These are phyloP conservation scores for Ramicandelaber brevisporus DNA, from an alignment of 192 early-diverging fungal species.

Conservation along the genomic window DNA sequence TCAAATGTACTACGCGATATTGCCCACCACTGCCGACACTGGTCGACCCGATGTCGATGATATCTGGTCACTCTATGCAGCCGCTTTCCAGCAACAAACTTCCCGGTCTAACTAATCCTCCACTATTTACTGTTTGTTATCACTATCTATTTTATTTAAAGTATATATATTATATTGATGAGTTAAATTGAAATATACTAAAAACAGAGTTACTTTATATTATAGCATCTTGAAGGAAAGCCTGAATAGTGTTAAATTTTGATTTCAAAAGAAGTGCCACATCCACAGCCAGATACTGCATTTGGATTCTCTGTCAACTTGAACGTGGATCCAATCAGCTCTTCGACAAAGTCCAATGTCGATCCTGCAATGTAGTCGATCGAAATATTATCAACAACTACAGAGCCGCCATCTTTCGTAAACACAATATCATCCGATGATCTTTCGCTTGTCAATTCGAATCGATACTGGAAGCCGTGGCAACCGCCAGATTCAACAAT, in stretches of 20 bases:
- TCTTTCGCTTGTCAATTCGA: slow-evolving; percentile 22
- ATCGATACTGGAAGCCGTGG: slow-evolving; percentile 40
- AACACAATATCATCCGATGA: slow-evolving; percentile 35
- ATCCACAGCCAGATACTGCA: slow-evolving; percentile 24
- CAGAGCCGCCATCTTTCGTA: slow-evolving; percentile 24
- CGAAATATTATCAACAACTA: slow-evolving; percentile 30
- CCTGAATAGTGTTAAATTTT: no score
- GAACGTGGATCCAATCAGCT: slow-evolving; percentile 38
- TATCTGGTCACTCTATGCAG: no score
- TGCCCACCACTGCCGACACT: no score
- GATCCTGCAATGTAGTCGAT: slow-evolving; percentile 31
- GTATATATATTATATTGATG: no score
- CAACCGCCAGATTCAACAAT: slow-evolving; percentile 44
- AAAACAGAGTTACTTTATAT: no score
- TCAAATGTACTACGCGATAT: slow-evolving; percentile 52
- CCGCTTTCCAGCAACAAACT: no score
- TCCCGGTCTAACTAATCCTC: no score
- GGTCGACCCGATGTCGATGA: no score
- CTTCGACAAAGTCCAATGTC: slow-evolving; percentile 31
- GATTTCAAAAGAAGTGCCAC: slow-evolving; percentile 21
- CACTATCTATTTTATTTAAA: no score
- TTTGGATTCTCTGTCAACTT: slow-evolving; percentile 35
- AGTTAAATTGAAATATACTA: no score
- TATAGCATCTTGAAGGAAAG: no score
- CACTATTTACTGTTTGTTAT: no score